Conservation (phyloP, 108 stramenopile species). For the Cyclostephanos tholiformis region DNA sequence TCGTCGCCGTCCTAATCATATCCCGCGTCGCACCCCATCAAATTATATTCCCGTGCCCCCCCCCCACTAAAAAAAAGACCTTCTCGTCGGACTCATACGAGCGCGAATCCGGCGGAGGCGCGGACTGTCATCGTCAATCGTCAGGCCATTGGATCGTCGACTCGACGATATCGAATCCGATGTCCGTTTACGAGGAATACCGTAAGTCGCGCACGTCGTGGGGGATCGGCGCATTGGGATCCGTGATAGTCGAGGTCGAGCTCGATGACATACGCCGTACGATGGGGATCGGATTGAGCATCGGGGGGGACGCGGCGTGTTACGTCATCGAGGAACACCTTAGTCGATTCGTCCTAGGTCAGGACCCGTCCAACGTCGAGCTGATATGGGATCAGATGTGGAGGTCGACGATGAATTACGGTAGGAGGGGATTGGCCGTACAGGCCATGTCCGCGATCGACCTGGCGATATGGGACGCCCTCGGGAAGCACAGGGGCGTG, state of each 20-base stretch:
- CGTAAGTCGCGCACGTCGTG: conserved; percentile 50
- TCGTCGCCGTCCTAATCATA: no score
- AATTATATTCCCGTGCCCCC: no score
- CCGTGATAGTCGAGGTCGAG: conserved; percentile 68
- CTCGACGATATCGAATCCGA: conserved; percentile 62
- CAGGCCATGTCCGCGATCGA: conserved; percentile 67
- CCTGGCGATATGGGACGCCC: conserved; percentile 71
- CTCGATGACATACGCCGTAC: conserved; percentile 44
- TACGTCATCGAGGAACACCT: conserved; percentile 67
- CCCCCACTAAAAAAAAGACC: conserved; percentile 8
- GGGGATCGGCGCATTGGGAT: no score
- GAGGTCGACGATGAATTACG: conserved; percentile 65
- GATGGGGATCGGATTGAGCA: conserved; percentile 58
- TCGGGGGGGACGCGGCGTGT: conserved; percentile 70
- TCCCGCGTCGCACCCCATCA: no score
- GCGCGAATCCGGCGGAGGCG: conserved; percentile 59
- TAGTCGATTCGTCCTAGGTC: conserved; percentile 58
- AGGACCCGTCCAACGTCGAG: conserved; percentile 67
- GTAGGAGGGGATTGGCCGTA: conserved; percentile 64
- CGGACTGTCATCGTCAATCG: conserved; percentile 65
- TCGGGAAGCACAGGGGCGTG: conserved; percentile 59
- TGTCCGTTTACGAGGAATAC: conserved; percentile 57
- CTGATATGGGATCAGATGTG: conserved; percentile 78
- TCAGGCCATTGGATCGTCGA: conserved; percentile 71
- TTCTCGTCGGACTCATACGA: conserved; percentile 55